Conservation (phyloP, 2,329 filamentous ascomycete species). For the Alternaria triticina region DNA sequence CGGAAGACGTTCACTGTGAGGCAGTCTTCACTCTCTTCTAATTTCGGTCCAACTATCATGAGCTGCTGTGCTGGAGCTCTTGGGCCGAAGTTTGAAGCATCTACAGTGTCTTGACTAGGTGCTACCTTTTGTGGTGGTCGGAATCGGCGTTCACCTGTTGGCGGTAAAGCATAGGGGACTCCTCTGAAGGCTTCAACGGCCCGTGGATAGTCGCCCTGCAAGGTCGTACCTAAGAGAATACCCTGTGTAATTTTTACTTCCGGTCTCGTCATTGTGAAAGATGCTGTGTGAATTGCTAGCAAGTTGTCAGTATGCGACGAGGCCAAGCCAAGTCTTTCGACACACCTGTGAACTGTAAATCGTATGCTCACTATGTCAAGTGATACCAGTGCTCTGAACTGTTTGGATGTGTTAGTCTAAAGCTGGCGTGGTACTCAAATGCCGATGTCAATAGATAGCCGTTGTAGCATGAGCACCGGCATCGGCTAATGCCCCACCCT, state of each 20-base stretch:
- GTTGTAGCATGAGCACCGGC: neutral
- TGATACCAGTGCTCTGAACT: neutral
- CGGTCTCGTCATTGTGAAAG: neutral
- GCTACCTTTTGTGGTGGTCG: conserved; percentile 24
- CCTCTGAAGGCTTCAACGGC: conserved; percentile 24
- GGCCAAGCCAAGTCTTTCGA: neutral
- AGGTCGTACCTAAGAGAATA: conserved; percentile 13
- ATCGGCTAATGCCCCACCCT: conserved; percentile 3
- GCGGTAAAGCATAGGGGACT: conserved; percentile 26
- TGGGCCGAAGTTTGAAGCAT: conserved; percentile 25
- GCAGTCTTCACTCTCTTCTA: conserved; percentile 30
- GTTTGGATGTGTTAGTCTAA: neutral
- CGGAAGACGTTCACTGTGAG: conserved; percentile 30
- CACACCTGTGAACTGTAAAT: neutral
- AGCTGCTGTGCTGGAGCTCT: conserved; percentile 28
- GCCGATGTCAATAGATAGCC: neutral
- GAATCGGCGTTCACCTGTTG: conserved; percentile 26
- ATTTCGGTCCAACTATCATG: conserved; percentile 12
- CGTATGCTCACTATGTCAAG: no score
- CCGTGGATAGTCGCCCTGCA: conserved; percentile 3
- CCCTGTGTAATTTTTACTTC: conserved; percentile 16
- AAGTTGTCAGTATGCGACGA: neutral
- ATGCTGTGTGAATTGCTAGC: neutral
- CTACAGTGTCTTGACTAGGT: conserved; percentile 9
- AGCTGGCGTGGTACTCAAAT: neutral